phyloP scores from a whole-genome alignment of 495 filamentous ascomycete genomes.

The Achaetomiella virescens region DNA sequence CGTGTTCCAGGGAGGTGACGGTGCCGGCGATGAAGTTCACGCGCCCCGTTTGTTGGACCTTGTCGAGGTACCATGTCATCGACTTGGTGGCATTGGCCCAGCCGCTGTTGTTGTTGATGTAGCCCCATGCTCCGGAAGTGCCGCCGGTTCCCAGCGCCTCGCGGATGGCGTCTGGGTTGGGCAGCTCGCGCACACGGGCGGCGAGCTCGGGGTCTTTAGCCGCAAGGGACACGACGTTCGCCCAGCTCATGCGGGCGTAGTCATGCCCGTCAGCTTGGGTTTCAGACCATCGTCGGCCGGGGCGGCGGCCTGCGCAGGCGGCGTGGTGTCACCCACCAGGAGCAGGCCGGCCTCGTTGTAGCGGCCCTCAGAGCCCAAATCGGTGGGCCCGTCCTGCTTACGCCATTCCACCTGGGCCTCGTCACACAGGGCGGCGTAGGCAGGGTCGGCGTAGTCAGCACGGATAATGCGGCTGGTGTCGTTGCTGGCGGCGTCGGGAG shows the following conservation, averaged over 20 bases:
- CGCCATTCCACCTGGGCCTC: constrained; percentile 69
- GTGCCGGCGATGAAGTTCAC: constrained; percentile 60
- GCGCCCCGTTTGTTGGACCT: constrained; percentile 50
- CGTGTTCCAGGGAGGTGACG: constrained; percentile 50
- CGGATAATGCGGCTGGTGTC: constrained; percentile 76
- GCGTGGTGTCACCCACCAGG: constrained; percentile 49
- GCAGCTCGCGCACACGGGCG: constrained; percentile 48
- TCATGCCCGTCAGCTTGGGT: constrained; percentile 43
- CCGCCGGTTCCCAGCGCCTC: constrained; percentile 43
- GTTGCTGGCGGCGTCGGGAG: constrained; percentile 63
- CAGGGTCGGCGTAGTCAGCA: constrained; percentile 69
- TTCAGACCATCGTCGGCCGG: constrained; percentile 26
- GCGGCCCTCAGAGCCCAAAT: constrained; percentile 55
- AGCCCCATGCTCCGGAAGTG: constrained; percentile 59
- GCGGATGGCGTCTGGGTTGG: constrained; percentile 44
- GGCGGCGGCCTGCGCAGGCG: constrained; percentile 2
- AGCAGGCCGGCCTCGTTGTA: constrained; percentile 74
- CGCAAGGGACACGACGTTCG: constrained; percentile 50
- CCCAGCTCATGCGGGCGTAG: constrained; percentile 62
- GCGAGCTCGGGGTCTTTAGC: constrained; percentile 32
- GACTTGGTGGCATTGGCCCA: constrained; percentile 78
- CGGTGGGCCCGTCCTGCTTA: constrained; percentile 41
- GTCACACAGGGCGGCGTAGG: constrained; percentile 63
- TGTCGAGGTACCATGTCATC: constrained; percentile 55
- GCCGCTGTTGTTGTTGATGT: constrained; percentile 72